Evolutionary conservation across 306 rosid genomes (phyloP), one percentile per base, ranked within the genome.

Genomic region (Vicia sativa): DNA sequence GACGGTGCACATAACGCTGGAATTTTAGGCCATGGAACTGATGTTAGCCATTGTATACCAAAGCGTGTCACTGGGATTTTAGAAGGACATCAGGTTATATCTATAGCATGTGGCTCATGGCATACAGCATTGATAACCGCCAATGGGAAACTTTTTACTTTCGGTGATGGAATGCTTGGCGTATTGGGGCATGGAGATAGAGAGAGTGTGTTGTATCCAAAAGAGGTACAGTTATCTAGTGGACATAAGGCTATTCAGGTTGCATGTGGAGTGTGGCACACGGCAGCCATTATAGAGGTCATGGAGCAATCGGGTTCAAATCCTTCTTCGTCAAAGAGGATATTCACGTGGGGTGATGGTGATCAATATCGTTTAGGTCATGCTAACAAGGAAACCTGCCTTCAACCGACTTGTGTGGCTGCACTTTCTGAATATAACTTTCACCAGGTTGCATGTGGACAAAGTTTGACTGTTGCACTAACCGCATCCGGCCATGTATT

Each of bases 331-430:
- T 74, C 95, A 3, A 81, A 74, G 67, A 90, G 74, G 80, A 80
- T 95, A 72, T 95, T 90, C 80, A 88, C 99, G 3, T 90, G 99
- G 99, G 99, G 97, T 10, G 99, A 95, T 68, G 99, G 99, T 6
- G 96, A 90, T 71, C 87, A 85, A 75, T 59, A 88, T 78, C 89
- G 97, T 55, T 77, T 95, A 59, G 99, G 99, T 58, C 99, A 95
- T 72, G 86, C 79, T 60, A 90, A 71, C 85, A 90, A 82, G 80
- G 95, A 95, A 34, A 84, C 85, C 48, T 81, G 78, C 78, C 95
- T 95, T 42, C 80, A 84, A 71, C 97, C 99, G 54, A 95, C 92
- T 31, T 85, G 95, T 77, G 92, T 95, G 69, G 75, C 91, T 68
- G 74, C 99, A 41, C 97, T 95, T 53, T 74, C 83, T 65, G 97